Evolutionary conservation across 306 rosid species (phyloP).

Genomic region (Geum urbanum): DNA sequence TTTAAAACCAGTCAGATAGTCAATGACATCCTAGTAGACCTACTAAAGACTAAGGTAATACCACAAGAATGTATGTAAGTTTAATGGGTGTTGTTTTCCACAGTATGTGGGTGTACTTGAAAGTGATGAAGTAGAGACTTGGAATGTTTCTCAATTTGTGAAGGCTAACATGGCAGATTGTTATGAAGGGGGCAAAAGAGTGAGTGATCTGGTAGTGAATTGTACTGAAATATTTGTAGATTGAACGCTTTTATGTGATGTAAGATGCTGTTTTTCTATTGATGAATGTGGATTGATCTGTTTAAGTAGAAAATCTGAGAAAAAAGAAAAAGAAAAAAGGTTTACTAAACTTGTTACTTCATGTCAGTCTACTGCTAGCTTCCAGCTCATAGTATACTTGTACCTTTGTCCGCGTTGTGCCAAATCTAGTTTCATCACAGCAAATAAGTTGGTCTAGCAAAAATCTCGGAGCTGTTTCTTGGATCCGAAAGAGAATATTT

Average conservation of each 20-base stretch:
- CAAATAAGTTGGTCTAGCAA: too few relatives aligned
- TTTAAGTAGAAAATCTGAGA: slow-evolving; percentile 10
- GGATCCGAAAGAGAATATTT: too few relatives aligned
- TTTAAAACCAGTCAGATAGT: slow-evolving; percentile 39
- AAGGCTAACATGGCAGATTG: slow-evolving; percentile 20
- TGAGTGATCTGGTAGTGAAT: slow-evolving; percentile 13
- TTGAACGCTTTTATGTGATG: slow-evolving; percentile 15
- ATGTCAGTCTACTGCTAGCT: neutral
- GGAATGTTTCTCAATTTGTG: slow-evolving; percentile 15
- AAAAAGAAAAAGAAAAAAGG: neutral
- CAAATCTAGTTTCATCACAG: neutral
- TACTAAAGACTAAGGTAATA: slow-evolving; percentile 5
- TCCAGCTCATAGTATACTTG: neutral
- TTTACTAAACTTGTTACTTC: neutral
- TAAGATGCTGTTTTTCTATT: slow-evolving; percentile 17
- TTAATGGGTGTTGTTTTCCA: slow-evolving; percentile 12
- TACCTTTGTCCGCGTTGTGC: neutral
- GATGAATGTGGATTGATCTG: slow-evolving; percentile 21
- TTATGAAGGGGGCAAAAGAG: neutral
- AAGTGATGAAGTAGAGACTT: neutral
- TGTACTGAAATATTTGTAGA: neutral
- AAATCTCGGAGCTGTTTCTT: too few relatives aligned
- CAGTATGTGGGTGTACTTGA: slow-evolving; percentile 11
- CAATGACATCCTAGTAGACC: slow-evolving; percentile 31
- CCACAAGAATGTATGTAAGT: slow-evolving; percentile 12